Percentiles rank a stretch among this genome's conserved stretches.
These are phyloP conservation scores for Kluyveromyces lactis DNA, from an alignment of 805 yeast genomes.

Conservation along the genomic window DNA sequence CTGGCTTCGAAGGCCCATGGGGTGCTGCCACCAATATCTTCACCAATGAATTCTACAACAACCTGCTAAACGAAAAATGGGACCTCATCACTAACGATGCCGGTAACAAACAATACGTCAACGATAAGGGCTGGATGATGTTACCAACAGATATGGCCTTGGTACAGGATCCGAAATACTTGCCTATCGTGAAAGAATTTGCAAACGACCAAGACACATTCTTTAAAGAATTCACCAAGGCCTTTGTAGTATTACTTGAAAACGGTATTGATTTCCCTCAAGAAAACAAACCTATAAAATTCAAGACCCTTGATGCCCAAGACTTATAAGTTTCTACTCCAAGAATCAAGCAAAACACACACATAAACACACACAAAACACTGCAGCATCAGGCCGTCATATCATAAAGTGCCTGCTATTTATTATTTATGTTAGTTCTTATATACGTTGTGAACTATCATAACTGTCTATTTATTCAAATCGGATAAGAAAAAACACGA, in stretches of 20 bases:
- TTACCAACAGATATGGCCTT: conserved; percentile 72
- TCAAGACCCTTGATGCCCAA: conserved; percentile 69
- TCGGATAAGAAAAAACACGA: no score
- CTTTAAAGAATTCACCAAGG: conserved; percentile 55
- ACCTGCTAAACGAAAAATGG: conserved; percentile 48
- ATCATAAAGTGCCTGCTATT: no score
- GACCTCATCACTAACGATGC: conserved; percentile 46
- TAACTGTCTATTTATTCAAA: no score
- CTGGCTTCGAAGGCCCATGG: conserved; percentile 89
- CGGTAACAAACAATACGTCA: conserved; percentile 57
- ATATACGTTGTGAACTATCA: no score
- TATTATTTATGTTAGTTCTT: no score
- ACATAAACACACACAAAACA: no score
- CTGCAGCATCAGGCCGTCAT: no score
- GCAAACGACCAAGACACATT: conserved; percentile 58
- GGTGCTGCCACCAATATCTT: conserved; percentile 71
- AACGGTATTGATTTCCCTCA: conserved; percentile 63
- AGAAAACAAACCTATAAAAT: conserved; percentile 35
- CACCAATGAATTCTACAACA: conserved; percentile 62
- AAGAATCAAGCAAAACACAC: no score
- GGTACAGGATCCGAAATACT: conserved; percentile 50
- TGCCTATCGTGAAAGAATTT: conserved; percentile 53
- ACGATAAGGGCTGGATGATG: conserved; percentile 72
- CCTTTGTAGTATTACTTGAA: conserved; percentile 65
- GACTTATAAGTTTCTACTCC: conserved; percentile 17